Evolutionary conservation across 371 early-diverging fungal genomes (phyloP), one percentile per base, ranked within the genome.

Genomic region (Mucor sp.): DNA sequence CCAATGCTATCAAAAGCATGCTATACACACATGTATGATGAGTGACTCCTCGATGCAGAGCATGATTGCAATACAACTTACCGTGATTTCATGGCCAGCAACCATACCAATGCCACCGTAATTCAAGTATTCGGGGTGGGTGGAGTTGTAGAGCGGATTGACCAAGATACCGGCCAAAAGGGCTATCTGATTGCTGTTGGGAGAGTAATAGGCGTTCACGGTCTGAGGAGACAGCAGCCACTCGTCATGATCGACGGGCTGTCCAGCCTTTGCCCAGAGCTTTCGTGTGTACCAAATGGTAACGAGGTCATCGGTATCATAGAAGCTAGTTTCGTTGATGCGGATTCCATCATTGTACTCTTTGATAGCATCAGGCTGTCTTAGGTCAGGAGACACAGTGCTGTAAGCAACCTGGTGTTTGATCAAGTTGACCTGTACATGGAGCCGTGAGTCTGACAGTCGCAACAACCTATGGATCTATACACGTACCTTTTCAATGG

Each of bases 51-150:
- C n/a, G n/a, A 28, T 28, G 23, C 12, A 23, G 28, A 14, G 11
- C n/a, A 25, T 6, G 30, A 8, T 30, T 30, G 30, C 1, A 7
- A 17, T 37, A 12, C 4, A 37, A 61, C 74, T 76, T 78, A 87
- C 88, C 66, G 86, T 81, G 28, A 87, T 73, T 67, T 88, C 90
- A 72, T 90, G 89, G 14, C 87, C 90, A 25, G 86, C 72, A 27
- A 87, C 74, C 43, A 74, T 69, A 23, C 90, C 89, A 50, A 90
- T 83, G 50, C 78, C 81, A 37, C 88, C 90, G 68, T 80, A 89
- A 43, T 87, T 87, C 19, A 89, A 14, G 59, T 84, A 85, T 35
- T 82, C 86, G 6, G 87, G 87, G 15, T 65, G 69, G 8, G 75
- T 66, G 0, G 62, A 43, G 44, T 77, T 69, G 65, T 74, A 80